A percentile compares a stretch with the other conserved stretches of the same genome.
Evolutionary conservation across 805 yeast species (phyloP).

Genomic region (Metschnikowia noctiluminum): DNA sequence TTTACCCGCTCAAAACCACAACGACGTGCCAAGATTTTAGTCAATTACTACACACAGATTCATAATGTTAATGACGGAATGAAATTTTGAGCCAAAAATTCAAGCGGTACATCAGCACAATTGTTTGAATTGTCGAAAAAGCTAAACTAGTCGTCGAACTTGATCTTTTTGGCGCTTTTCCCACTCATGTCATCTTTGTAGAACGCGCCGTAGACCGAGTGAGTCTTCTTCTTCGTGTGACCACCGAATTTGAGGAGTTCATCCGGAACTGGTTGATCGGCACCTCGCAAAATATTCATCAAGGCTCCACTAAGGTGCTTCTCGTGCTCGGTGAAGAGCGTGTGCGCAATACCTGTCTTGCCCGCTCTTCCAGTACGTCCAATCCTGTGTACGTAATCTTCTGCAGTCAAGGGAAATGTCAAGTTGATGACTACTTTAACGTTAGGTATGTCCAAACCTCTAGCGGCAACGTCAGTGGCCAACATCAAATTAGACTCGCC

Average conservation of each 20-base stretch:
- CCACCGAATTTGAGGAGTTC: conserved; percentile 94
- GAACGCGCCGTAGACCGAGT: conserved; percentile 97
- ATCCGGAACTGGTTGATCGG: conserved; percentile 93
- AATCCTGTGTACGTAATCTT: conserved; percentile 94
- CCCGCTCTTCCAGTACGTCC: conserved; percentile 99
- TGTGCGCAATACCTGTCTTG: conserved; percentile 89
- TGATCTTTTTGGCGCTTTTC: conserved; percentile 84
- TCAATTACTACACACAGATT: too few species aligned
- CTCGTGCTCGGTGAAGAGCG: conserved; percentile 94
- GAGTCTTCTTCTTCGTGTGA: conserved; percentile 96
- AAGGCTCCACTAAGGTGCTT: conserved; percentile 94
- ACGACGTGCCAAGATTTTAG: too few species aligned
- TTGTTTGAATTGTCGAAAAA: too few species aligned
- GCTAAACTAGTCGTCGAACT: conserved; percentile 47
- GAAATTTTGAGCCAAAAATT: too few species aligned
- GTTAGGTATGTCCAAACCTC: conserved; percentile 97
- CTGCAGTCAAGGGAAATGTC: conserved; percentile 94
- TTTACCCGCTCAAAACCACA: too few species aligned
- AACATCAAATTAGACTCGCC: conserved; percentile 74
- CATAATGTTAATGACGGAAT: background rate
- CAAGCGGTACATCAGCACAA: too few species aligned
- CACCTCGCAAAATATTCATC: conserved; percentile 88
- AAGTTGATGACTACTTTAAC: conserved; percentile 93
- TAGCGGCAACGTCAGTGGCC: conserved; percentile 98
- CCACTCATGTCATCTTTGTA: conserved; percentile 87